Conservation (phyloP, 1,139 yeast genomes). For the Kodamaea fungicola region DNA sequence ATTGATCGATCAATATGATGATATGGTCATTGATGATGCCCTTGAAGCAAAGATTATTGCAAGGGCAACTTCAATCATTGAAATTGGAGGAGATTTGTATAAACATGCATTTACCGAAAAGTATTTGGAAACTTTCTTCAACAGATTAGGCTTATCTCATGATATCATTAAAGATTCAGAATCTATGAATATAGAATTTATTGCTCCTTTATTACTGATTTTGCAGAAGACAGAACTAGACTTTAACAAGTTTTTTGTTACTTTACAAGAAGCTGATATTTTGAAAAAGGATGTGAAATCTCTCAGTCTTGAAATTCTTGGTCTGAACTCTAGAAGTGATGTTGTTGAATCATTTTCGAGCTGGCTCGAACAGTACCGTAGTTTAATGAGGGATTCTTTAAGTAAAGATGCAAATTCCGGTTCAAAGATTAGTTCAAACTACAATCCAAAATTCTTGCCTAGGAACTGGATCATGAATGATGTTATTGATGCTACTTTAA, state of each 20-base stretch:
- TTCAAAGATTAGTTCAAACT: constrained; percentile 40
- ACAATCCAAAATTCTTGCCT: constrained; percentile 80
- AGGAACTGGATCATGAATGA: constrained; percentile 86
- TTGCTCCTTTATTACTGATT: constrained; percentile 63
- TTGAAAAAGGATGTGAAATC: constrained; percentile 18
- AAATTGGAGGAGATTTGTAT: constrained; percentile 62
- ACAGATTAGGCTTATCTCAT: constrained; percentile 62
- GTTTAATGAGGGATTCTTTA: constrained; percentile 31
- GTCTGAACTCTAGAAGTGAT: constrained; percentile 30
- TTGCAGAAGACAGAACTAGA: constrained; percentile 65
- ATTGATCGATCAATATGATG: constrained; percentile 38
- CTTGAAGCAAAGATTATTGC: constrained; percentile 50
- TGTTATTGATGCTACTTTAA: constrained; percentile 55
- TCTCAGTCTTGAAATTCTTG: constrained; percentile 18
- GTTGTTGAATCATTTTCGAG: constrained; percentile 26
- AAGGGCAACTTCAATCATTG: constrained; percentile 66
- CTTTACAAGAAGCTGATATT: constrained; percentile 46
- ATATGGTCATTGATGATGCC: constrained; percentile 38
- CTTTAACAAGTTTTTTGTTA: constrained; percentile 73
- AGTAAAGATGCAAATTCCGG: constrained; percentile 23
- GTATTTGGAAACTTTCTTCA: constrained; percentile 58
- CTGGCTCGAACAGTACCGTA: constrained; percentile 42
- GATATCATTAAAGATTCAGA: constrained; percentile 37
- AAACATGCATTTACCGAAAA: constrained; percentile 57
- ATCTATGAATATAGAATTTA: constrained; percentile 39